phyloP scores from a whole-genome alignment of 1,284 basidiomycete species.

The Meripilus lineatus region DNA sequence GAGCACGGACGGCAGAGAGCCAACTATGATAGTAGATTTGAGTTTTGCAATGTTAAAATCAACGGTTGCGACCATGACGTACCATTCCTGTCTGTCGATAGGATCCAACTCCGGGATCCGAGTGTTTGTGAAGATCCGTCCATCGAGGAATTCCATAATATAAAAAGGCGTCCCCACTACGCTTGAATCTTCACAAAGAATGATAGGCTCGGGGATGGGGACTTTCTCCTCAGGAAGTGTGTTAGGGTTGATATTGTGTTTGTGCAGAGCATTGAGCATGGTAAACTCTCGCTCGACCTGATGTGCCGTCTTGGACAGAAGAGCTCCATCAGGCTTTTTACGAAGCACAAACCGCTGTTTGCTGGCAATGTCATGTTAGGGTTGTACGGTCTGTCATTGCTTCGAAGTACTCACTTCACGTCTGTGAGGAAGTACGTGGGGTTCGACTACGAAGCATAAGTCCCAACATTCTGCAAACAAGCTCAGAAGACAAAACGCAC shows the following conservation, averaged over 20 bases:
- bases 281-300: constrained; percentile 91
- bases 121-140: constrained; percentile 88
- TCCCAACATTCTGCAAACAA: not conserved
- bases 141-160: constrained; percentile 92
- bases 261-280: constrained; percentile 73
- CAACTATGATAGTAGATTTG: constrained; percentile 46
- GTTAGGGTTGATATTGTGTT: constrained; percentile 57
- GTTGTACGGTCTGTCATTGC: constrained; percentile 5
- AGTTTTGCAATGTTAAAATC: too few relatives aligned
- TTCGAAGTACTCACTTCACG: constrained; percentile 41
- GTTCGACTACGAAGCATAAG: constrained; percentile 61
- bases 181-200: constrained; percentile 72
- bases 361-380: constrained; percentile 32
- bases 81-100: constrained; percentile 71
- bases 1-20: constrained; percentile 69
- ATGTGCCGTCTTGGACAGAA: constrained; percentile 88
- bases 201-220: constrained; percentile 83
- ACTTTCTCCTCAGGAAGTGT: constrained; percentile 52
- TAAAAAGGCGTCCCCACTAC: constrained; percentile 92
- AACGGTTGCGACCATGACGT: constrained; percentile 16
- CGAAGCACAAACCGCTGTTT: constrained; percentile 78
- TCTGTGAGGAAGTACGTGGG: constrained; percentile 92
- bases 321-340: constrained; percentile 88
- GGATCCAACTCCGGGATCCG: constrained; percentile 67
- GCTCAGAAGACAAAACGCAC: constrained; percentile 30